Evolutionary conservation across 2,329 filamentous ascomycete species (phyloP).

Genomic region (Ramularia collo-cygni): DNA sequence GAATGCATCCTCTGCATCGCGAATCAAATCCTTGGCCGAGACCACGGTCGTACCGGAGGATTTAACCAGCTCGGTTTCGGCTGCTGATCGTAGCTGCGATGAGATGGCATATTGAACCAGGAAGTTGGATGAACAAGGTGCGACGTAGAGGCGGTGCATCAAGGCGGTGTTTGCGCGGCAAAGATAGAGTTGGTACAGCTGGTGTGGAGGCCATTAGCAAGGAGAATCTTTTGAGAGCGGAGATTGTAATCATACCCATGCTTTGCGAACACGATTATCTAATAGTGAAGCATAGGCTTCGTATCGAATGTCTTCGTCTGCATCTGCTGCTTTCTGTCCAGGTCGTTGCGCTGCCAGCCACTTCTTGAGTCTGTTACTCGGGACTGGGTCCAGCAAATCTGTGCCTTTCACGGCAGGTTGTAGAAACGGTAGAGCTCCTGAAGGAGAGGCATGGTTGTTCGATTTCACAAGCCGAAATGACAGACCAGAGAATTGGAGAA

Average conservation of each 20-base stretch:
- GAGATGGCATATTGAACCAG: conserved; percentile 59
- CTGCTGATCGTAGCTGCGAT: conserved; percentile 63
- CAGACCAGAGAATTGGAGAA: conserved; percentile 69
- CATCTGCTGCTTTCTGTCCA: conserved; percentile 35
- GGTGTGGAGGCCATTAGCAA: conserved; percentile 4
- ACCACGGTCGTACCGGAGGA: conserved; percentile 33
- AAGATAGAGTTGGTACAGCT: conserved; percentile 77
- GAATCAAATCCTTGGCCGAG: conserved; percentile 48
- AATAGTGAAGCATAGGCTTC: conserved; percentile 75
- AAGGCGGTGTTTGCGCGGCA: conserved; percentile 61
- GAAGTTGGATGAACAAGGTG: conserved; percentile 50
- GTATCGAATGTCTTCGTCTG: conserved; percentile 47
- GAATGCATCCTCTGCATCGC: conserved; percentile 56
- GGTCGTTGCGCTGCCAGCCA: conserved; percentile 49
- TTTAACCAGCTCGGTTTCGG: conserved; percentile 66
- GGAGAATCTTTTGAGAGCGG: neutral
- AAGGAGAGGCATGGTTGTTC: conserved; percentile 88
- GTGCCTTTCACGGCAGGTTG: conserved; percentile 44
- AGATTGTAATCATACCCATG: conserved; percentile 57
- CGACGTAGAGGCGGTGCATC: conserved; percentile 64
- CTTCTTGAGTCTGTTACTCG: conserved; percentile 60
- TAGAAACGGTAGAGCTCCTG: conserved; percentile 81
- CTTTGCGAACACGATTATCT: conserved; percentile 69
- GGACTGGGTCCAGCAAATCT: conserved; percentile 38
- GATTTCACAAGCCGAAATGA: conserved; percentile 62